Conservation (phyloP, 495 filamentous ascomycete species). For the Aeminium ludgeri region DNA sequence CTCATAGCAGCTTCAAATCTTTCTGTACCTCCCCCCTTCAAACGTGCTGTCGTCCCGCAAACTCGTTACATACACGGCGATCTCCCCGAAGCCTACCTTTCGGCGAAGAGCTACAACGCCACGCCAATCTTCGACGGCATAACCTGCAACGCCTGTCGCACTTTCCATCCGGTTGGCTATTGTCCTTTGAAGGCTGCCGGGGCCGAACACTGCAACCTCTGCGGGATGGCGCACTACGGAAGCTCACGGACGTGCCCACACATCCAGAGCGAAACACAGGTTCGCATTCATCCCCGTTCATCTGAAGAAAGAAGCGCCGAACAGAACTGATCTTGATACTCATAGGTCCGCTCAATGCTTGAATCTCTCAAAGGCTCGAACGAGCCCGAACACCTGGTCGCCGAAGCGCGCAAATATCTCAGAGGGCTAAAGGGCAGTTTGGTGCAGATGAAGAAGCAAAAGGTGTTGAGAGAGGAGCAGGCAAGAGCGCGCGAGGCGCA, state of each 20-base stretch:
- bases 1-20: neutral
- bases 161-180: slow-evolving; percentile 34
- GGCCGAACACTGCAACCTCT: slow-evolving; percentile 46
- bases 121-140: slow-evolving; percentile 2
- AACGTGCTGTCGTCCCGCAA: slow-evolving; percentile 3
- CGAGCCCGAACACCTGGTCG: slow-evolving; percentile 37
- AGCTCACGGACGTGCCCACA: slow-evolving; percentile 40
- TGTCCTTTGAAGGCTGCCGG: slow-evolving; percentile 47
- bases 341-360: slow-evolving; percentile 38
- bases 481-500: slow-evolving; percentile 9
- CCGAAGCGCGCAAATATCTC: slow-evolving; percentile 38
- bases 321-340: neutral
- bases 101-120: neutral
- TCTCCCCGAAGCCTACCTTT: neutral
- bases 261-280: slow-evolving; percentile 37
- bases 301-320: neutral
- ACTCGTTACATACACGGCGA: neutral
- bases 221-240: slow-evolving; percentile 50
- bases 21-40: neutral
- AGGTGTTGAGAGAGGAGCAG: slow-evolving; percentile 12
- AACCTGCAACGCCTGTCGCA: slow-evolving; percentile 38
- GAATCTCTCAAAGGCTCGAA: slow-evolving; percentile 38
- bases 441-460: slow-evolving; percentile 29
- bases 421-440: slow-evolving; percentile 36
- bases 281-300: neutral